Conservation (phyloP, 2,329 filamentous ascomycete genomes). For the Sclerotinia spermophila region DNA sequence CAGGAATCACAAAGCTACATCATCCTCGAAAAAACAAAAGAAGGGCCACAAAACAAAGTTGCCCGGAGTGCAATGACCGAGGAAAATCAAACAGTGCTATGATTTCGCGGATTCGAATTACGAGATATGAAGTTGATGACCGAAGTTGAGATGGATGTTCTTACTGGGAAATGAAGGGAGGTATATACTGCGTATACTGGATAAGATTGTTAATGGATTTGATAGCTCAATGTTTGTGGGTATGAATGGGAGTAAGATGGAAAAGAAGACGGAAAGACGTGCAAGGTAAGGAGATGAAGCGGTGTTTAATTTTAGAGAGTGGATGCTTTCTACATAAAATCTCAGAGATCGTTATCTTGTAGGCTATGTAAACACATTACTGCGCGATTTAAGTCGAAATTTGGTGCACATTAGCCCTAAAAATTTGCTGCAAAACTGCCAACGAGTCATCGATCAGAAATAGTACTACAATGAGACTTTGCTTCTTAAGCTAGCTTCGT, state of each 20-base stretch:
- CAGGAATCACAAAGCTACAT: no score
- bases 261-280: neutral
- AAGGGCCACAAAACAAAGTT: neutral
- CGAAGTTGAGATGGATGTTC: no score
- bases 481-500: neutral
- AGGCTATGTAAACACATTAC: neutral
- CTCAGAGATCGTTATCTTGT: neutral
- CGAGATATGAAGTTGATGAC: neutral
- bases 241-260: neutral
- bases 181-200: neutral
- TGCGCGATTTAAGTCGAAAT: neutral
- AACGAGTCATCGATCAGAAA: neutral
- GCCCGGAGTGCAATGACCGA: neutral
- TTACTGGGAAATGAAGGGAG: neutral
- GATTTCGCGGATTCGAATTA: neutral
- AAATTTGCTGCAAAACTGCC: no score
- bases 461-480: neutral
- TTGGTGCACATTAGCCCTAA: neutral
- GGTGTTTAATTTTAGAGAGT: neutral
- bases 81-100: neutral
- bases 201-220: no score
- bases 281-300: neutral
- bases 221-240: no score
- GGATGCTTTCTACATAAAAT: neutral
- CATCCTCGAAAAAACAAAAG: neutral